phyloP scores from a whole-genome alignment of 305 asterid genomes.

The Solanum hybrid region DNA sequence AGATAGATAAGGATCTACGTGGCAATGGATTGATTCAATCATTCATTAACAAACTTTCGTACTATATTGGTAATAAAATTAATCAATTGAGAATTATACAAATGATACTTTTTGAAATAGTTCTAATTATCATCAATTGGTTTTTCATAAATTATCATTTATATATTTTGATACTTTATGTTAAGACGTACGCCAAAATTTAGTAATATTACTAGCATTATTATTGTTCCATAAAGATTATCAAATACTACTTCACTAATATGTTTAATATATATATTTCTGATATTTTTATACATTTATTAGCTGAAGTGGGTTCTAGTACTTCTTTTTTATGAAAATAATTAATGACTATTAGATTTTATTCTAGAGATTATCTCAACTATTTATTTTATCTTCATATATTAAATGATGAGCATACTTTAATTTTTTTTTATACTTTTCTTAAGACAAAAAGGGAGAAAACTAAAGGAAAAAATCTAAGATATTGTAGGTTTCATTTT shows the following conservation, averaged over 20 bases:
- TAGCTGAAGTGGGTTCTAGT: no score
- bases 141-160: neutral
- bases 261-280: neutral
- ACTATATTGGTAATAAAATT: no score
- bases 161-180: neutral
- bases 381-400: neutral
- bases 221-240: neutral
- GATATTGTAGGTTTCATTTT: no score
- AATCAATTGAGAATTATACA: neutral
- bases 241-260: no score
- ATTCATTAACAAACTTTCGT: no score
- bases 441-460: no score
- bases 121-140: neutral
- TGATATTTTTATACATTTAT: neutral
- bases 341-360: neutral
- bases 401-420: neutral
- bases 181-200: neutral
- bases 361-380: neutral
- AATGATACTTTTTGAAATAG: no score
- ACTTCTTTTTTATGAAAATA: neutral
- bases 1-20: neutral
- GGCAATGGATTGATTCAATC: neutral
- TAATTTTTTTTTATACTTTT: no score
- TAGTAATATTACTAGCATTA: no score
- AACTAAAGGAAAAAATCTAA: no score